Evolutionary conservation across 192 early-diverging fungal species (phyloP).

Genomic region (Coemansia sp.): DNA sequence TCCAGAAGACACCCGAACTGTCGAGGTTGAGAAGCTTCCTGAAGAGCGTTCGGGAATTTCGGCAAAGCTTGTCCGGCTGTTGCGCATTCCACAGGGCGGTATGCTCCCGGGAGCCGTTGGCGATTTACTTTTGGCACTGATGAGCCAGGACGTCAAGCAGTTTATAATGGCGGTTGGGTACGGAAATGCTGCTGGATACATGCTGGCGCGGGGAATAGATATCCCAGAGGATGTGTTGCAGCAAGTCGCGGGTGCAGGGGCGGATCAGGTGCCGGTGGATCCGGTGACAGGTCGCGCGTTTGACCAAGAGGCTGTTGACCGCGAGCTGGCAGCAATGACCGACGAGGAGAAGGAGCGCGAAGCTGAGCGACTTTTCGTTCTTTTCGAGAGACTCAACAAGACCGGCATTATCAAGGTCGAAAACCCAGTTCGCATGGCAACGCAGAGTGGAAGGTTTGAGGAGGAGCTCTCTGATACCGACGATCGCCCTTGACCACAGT

Average conservation of each 20-base stretch:
- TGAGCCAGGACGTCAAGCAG: slow-evolving; percentile 46
- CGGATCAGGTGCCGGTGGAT: slow-evolving; percentile 57
- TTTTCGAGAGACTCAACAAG: slow-evolving; percentile 91
- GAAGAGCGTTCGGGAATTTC: slow-evolving; percentile 36
- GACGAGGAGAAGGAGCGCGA: slow-evolving; percentile 97
- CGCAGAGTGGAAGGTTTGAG: slow-evolving; percentile 47
- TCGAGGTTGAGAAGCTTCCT: slow-evolving; percentile 33
- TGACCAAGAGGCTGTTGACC: slow-evolving; percentile 41
- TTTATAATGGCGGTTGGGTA: slow-evolving; percentile 74
- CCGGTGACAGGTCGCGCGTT: slow-evolving; percentile 81
- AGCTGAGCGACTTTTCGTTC: slow-evolving; percentile 86
- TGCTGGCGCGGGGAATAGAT: slow-evolving; percentile 73
- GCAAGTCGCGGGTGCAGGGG: slow-evolving; percentile 10
- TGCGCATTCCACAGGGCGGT: slow-evolving; percentile 38
- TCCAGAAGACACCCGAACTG: background rate
- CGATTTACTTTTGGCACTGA: slow-evolving; percentile 39
- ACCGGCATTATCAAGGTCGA: slow-evolving; percentile 87
- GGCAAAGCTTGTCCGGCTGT: slow-evolving; percentile 34
- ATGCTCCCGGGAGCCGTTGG: slow-evolving; percentile 41
- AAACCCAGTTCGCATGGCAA: slow-evolving; percentile 68
- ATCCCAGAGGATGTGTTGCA: slow-evolving; percentile 44
- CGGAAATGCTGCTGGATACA: slow-evolving; percentile 90
- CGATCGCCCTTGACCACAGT: background rate
- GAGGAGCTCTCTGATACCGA: slow-evolving; percentile 11
- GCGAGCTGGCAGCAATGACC: slow-evolving; percentile 80